Evolutionary conservation across 1,284 basidiomycete genomes (phyloP).

Genomic region (Pyrrhoderma noxium): DNA sequence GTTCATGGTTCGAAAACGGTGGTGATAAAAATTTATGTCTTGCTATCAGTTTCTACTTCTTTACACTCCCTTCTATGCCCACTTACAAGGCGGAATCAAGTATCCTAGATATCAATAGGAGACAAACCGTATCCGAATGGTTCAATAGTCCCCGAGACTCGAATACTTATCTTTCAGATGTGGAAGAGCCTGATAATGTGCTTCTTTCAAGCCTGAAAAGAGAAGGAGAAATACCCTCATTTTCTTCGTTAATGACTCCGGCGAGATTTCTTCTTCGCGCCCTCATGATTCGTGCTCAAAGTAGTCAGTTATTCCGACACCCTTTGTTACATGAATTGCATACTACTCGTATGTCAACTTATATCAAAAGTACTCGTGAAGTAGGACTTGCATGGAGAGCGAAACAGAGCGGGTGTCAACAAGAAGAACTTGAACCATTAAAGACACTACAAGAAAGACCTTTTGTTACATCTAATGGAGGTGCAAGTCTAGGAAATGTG

Average conservation of each 20-base stretch:
- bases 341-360: slow-evolving; percentile 24
- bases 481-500: slow-evolving; percentile 45
- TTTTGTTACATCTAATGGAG: slow-evolving; percentile 32
- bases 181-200: neutral
- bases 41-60: slow-evolving; percentile 38
- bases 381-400: slow-evolving; percentile 24
- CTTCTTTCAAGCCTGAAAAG: neutral
- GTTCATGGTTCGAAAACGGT: slow-evolving; percentile 38
- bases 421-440: no score
- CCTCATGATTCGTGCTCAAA: slow-evolving; percentile 32
- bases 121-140: neutral
- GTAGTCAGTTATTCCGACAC: slow-evolving; percentile 30
- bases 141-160: neutral
- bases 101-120: neutral
- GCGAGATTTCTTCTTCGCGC: slow-evolving; percentile 41
- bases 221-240: slow-evolving; percentile 27
- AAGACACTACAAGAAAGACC: slow-evolving; percentile 14
- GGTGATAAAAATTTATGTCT: slow-evolving; percentile 39
- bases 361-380: slow-evolving; percentile 25
- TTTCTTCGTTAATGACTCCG: slow-evolving; percentile 35
- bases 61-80: slow-evolving; percentile 45
- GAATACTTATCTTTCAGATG: neutral
- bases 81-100: slow-evolving; percentile 24
- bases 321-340: slow-evolving; percentile 45
- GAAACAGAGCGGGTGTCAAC: slow-evolving; percentile 20